Base-by-base conservation (phyloP, 2,329 filamentous ascomycete genomes). In the Cladorrhinum sp. region DNA sequence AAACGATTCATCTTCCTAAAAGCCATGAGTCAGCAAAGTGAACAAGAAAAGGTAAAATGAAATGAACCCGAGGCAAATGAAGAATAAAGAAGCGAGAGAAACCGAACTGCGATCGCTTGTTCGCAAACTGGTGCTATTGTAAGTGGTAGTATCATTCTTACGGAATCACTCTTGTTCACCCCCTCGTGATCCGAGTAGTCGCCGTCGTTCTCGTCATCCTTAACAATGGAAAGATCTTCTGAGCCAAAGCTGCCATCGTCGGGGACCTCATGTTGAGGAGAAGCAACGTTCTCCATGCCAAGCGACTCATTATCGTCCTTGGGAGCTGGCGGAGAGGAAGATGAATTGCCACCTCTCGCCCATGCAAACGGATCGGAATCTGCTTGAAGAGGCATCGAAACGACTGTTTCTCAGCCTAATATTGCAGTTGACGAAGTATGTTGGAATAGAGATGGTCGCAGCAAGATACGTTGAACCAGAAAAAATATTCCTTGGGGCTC, bases 1-100 rank as follows among this genome's bases (percentile, higher is more conserved):
- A 5, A 9, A 45, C 3, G 32, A 48, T 29, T 45, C 29, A n/a
- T 58, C 57, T 6, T 62, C 57, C 18, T 59, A 12, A 27, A 54
- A 54, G n/a, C 51, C 7, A 9, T 36, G n/a, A n/a, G 45, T 58
- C 23, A 55, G 55, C 32, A 29, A 23, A 45, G 16, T 20, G 20
- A 16, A 25, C 6, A 53, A 18, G 29, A 2, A 9, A 25, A 45
- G 25, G 6, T 29, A 6, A 22, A 8, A 2, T 45, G 41, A 45
- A 12, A 4, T 18, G 16, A 22, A 45, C 3, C 16, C n/a, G n/a
- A 45, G 7, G 41, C 8, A n/a, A 45, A 36, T 36, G 32, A 45
- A 22, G 6, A 45, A 45, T 16, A 22, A 22, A 45, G 16, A 50
- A 49, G 10, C 16, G n/a, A 24, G 20, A 32, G 12, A 20, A 18